Percentiles rank a stretch among this genome's conserved stretches.
Evolutionary conservation across 2,329 filamentous ascomycete genomes (phyloP).

Genomic region (Claviceps digitariae): DNA sequence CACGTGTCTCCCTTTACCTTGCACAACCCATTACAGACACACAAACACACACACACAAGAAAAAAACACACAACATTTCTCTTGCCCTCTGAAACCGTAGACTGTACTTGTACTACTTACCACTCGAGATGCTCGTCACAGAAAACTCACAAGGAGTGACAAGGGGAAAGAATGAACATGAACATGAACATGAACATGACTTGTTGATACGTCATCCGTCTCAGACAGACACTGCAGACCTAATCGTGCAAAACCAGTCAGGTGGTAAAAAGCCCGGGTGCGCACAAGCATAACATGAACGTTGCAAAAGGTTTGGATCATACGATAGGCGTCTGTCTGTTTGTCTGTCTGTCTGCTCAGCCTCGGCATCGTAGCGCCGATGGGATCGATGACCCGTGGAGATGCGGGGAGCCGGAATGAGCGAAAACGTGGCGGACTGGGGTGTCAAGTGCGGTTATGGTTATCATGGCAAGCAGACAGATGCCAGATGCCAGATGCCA

Average conservation of each 20-base stretch:
- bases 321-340: too few species aligned
- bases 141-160: background rate
- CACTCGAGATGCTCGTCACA: background rate
- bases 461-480: background rate
- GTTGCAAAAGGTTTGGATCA: background rate
- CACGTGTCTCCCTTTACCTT: background rate
- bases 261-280: too few species aligned
- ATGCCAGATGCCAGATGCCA: too few species aligned
- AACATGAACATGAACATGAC: too few species aligned
- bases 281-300: background rate
- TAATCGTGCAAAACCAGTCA: too few species aligned
- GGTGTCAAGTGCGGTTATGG: constrained; percentile 6
- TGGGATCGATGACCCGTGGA: background rate
- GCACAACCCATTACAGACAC: too few species aligned
- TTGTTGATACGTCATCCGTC: background rate
- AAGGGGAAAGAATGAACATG: background rate
- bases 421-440: constrained; percentile 14
- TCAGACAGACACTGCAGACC: background rate
- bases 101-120: background rate
- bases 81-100: background rate
- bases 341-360: background rate
- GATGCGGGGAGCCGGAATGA: constrained; percentile 6
- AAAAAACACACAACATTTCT: background rate
- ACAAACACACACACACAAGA: too few species aligned
- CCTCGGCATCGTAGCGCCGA: background rate